Evolutionary conservation across 2,329 filamentous ascomycete genomes (phyloP).

Genomic region (Leptographium lundbergii): DNA sequence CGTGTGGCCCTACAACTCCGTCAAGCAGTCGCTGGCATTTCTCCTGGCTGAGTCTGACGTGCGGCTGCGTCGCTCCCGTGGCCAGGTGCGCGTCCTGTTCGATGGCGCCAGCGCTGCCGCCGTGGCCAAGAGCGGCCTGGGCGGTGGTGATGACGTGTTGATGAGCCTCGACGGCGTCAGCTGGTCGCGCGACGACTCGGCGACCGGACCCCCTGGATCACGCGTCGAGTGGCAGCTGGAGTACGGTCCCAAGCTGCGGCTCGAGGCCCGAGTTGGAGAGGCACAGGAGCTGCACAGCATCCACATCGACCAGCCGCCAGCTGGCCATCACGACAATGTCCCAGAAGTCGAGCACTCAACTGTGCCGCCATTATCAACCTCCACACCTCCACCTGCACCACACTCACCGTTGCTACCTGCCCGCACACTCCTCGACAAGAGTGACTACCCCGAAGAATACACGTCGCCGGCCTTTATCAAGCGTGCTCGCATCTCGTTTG

Average conservation of each 20-base stretch:
- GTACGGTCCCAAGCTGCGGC: conserved; percentile 35
- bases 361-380: background rate
- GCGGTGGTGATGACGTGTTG: conserved; percentile 65
- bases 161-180: conserved; percentile 56
- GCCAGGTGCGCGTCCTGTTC: conserved; percentile 72
- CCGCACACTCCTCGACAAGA: conserved; percentile 3
- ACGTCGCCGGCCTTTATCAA: conserved; percentile 72
- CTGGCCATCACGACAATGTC: conserved; percentile 7
- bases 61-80: conserved; percentile 60
- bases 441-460: conserved; percentile 41
- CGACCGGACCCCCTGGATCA: conserved; percentile 34
- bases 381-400: conserved; percentile 7
- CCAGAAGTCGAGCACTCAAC: background rate
- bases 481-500: conserved; percentile 55
- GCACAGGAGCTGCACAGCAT: conserved; percentile 35
- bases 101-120: conserved; percentile 56
- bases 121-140: conserved; percentile 53
- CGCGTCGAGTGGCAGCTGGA: conserved; percentile 46
- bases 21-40: conserved; percentile 60
- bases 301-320: conserved; percentile 34
- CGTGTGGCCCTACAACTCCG: conserved; percentile 82
- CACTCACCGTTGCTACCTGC: background rate
- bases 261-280: conserved; percentile 36
- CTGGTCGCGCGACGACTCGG: conserved; percentile 45
- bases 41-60: conserved; percentile 78